Base-by-base conservation (phyloP, 225 moss, liverwort and hornwort genomes). In the Sphagnum contortum region DNA sequence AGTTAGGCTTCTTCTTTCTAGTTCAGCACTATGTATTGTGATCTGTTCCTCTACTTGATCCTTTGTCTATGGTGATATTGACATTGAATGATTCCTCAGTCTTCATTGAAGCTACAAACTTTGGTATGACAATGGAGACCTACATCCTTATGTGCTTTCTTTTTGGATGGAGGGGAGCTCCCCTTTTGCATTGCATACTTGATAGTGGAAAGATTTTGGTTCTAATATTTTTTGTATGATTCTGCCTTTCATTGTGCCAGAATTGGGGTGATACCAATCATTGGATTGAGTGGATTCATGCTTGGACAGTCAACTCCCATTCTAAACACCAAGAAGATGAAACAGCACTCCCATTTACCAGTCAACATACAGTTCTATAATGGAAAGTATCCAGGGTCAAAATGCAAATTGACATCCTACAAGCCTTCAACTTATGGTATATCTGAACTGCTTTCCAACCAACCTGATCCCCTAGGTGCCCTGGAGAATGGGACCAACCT, bases 251-350 rank as follows among this genome's bases (percentile, higher is more conserved):
- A 6, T 52, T 52, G 52, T 52, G 7, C 52, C 79, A 83, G 83
- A 54, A 63, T 82, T 8, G 83, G 83, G 44, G 68, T 74, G 46
- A 79, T 79, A 76, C 83, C 83, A 14, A 55, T 79, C 10, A 73
- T 68, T 55, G 83, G 83, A 13, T 57, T 83, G 58, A 73, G 57
- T 60, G 83, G 83, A 46, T 79, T 79, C 64, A 50, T 83, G 49
- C 56, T 71, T 45, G 83, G 79, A 63, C 67, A 76, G 65, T 70
- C 73, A 12, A 61, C 70, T 51, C 75, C 79, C 49, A 51, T 62
- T 12, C 59, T 79, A 8, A 68, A 49, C 9, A 76, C 76, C 3
- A 66, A 55, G 49, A 58, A 74, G 54, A 14, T 71, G 11, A 83
- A 54, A 49, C 62, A 57, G 58, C 67, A 63, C 44, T 48, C 71